A percentile compares a stretch with the other conserved stretches of the same genome.
phyloP scores from a whole-genome alignment of 2,329 filamentous ascomycete genomes.

The Pseudogymnoascus sp. region DNA sequence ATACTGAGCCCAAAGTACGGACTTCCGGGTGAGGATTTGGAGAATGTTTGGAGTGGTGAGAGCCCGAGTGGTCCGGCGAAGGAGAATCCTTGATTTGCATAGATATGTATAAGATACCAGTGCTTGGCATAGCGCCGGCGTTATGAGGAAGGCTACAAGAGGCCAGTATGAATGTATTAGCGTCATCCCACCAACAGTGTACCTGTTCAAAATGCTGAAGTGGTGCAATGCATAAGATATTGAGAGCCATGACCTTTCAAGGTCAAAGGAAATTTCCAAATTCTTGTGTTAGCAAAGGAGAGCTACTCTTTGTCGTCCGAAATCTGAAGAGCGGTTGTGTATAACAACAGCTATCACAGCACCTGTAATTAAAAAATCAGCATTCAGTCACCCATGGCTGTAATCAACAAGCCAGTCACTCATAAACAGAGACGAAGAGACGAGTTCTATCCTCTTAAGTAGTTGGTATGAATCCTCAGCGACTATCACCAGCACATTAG shows the following conservation, averaged over 20 bases:
- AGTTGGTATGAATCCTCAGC: neutral
- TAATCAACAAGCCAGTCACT: neutral
- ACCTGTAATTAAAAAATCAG: neutral
- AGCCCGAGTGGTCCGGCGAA: slow-evolving; percentile 21
- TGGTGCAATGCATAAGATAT: neutral
- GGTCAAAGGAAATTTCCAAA: neutral
- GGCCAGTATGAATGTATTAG: neutral
- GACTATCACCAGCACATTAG: neutral
- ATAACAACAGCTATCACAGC: neutral
- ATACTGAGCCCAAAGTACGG: slow-evolving; percentile 30
- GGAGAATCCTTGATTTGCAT: slow-evolving; percentile 25
- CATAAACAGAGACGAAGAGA: neutral
- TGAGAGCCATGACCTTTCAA: neutral
- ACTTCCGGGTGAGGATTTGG: slow-evolving; percentile 27
- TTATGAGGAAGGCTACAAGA: neutral
- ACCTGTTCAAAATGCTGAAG: neutral
- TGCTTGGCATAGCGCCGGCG: neutral
- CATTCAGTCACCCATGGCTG: neutral
- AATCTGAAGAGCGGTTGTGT: neutral
- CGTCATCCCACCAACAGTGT: neutral
- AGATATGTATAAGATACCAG: neutral
- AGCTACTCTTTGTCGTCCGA: no score
- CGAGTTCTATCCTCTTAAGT: neutral
- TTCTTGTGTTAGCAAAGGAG: neutral
- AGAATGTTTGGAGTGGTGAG: slow-evolving; percentile 30